phyloP scores from a whole-genome alignment of 257 asterid genomes.

The Solanum tarijense region DNA sequence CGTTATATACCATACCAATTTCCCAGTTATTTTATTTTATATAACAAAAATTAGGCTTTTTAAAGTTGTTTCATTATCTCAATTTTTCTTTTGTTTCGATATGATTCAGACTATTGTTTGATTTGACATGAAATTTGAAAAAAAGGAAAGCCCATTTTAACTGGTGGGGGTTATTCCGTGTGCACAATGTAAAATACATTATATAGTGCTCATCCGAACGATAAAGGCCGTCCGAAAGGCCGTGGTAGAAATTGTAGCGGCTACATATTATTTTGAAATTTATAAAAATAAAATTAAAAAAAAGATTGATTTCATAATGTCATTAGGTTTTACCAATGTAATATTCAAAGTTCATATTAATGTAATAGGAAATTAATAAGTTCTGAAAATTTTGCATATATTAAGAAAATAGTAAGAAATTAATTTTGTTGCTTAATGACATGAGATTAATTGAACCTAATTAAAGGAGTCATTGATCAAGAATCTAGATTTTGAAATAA shows the following conservation, averaged over 20 bases:
- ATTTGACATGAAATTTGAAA: not conserved
- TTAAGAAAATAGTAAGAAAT: not conserved
- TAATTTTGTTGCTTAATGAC: rapidly evolving
- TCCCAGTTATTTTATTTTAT: not conserved
- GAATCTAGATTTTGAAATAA: not conserved
- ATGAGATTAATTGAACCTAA: not conserved
- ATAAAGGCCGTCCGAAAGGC: too few species aligned
- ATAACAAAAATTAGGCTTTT: not conserved
- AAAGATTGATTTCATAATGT: too few species aligned
- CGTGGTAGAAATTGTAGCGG: not conserved
- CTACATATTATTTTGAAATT: rapidly evolving
- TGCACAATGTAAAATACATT: too few species aligned
- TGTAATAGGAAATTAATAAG: not conserved
- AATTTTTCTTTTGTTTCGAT: not conserved
- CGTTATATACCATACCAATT: not conserved
- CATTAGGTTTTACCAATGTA: not conserved
- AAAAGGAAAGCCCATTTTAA: not conserved
- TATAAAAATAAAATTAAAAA: rapidly evolving
- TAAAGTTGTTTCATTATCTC: not conserved
- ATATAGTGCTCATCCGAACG: too few species aligned
- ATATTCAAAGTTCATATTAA: not conserved
- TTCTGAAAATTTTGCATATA: not conserved
- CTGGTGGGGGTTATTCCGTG: not conserved
- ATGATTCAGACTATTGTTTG: not conserved
- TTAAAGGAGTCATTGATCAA: not conserved